Base-by-base conservation (phyloP, 495 filamentous ascomycete species). In the Tricharina praecox region DNA sequence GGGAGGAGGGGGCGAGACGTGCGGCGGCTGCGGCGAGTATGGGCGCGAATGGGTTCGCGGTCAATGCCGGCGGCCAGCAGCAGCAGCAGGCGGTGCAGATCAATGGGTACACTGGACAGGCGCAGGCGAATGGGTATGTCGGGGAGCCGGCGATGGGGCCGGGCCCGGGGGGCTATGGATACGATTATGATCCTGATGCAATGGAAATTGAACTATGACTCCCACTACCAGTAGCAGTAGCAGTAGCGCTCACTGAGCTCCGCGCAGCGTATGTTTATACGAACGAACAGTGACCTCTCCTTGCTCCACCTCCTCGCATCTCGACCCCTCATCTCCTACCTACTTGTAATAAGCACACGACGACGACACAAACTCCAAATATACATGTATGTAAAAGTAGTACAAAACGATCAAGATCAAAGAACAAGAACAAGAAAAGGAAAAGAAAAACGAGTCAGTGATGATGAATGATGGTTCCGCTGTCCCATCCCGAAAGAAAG, bases 121-220 rank as follows among this genome's bases (percentile, higher is more conserved):
- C n/a, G n/a, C n/a, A n/a, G n/a, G n/a, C n/a, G n/a, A n/a, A n/a
- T n/a, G n/a, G n/a, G n/a, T n/a, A n/a, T n/a, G 33, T 24, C 38
- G 39, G 28, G n/a, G 23, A 20, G 53, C 21, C 23, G 24, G 28
- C 18, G 56, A 45, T 52, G 18, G 28, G 21, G n/a, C 8, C 8
- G 5, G 36, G 5, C 19, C 28, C 28, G 13, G 41, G 7, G 10
- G 41, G 41, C 4, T n/a, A n/a, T 18, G 41, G 4, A 2, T 25
- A 10, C 16, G 54, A 66, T 30, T 50, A 65, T 7, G 73, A 80
- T 58, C 65, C 70, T 7, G 78, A 83, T 67, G 79, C 76, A 37
- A 84, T 84, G 79, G 79, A 84, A 44, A 66, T 82, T 28, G 79
- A 75, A 43, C 81, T 24, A 25, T 44, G 23, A 23, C 37, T 16